Conservation (phyloP, 768 basidiomycete species). For the Termitomyces sp. region DNA sequence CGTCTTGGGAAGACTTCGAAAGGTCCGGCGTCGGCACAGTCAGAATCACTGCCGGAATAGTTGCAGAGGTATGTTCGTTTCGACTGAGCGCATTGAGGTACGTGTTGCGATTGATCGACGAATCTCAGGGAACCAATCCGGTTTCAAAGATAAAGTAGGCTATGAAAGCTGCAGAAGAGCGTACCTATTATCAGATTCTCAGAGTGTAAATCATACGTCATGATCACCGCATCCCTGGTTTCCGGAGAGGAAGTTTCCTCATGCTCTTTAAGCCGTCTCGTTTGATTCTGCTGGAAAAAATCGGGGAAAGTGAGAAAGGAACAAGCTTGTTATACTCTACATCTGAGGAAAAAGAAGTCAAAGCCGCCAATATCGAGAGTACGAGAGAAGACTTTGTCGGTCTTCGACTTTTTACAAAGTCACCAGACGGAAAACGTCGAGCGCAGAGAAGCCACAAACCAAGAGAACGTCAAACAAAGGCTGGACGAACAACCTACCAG, state of each 20-base stretch:
- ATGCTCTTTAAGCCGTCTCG: too few species aligned
- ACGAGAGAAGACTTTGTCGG: not conserved
- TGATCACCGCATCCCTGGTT: not conserved
- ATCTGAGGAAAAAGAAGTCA: not conserved
- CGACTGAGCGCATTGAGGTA: not conserved
- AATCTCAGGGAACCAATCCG: not conserved
- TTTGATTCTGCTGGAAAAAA: conserved; percentile 1
- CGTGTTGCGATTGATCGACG: not conserved
- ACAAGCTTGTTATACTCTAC: not conserved
- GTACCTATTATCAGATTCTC: not conserved
- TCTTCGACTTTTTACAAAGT: not conserved
- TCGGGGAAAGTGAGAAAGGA: not conserved
- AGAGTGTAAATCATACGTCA: not conserved
- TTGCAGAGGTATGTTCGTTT: not conserved
- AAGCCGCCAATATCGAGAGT: not conserved
- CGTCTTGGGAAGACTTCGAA: not conserved
- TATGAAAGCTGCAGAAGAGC: not conserved
- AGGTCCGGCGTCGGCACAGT: conserved; percentile 12
- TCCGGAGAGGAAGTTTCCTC: not conserved
- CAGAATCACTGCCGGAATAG: conserved; percentile 9
- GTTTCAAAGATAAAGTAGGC: not conserved
- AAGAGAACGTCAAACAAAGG: not conserved
- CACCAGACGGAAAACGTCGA: not conserved
- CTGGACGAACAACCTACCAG: not conserved
- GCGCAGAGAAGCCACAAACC: not conserved